Evolutionary conservation across 2,329 filamentous ascomycete genomes (phyloP).

Genomic region (Annulohypoxylon truncatum): DNA sequence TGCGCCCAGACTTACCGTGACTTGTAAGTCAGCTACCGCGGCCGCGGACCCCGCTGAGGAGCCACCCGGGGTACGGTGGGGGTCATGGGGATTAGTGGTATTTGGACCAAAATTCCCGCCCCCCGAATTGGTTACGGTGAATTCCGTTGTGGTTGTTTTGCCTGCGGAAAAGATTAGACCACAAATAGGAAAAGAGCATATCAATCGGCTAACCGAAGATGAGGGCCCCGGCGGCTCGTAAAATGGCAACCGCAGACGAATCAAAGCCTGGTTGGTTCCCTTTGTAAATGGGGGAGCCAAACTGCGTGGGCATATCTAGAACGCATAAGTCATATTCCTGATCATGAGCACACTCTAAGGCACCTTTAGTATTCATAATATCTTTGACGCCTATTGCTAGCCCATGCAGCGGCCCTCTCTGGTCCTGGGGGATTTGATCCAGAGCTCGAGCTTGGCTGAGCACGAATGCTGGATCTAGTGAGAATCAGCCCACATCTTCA

Average conservation of each 20-base stretch:
- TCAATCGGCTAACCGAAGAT: neutral
- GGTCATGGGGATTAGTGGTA: neutral
- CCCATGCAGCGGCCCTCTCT: conserved; percentile 1
- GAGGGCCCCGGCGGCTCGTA: neutral
- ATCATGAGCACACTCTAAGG: neutral
- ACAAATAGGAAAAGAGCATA: neutral
- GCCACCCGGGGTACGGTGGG: neutral
- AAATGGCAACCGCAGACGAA: neutral
- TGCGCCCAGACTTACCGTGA: neutral
- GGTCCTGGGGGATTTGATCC: neutral
- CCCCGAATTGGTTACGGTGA: neutral
- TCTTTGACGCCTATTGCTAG: conserved; percentile 1
- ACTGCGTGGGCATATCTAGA: neutral
- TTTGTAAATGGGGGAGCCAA: conserved; percentile 3
- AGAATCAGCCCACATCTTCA: neutral
- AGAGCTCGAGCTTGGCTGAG: neutral
- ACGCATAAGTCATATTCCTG: neutral
- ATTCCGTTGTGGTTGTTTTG: conserved; percentile 1
- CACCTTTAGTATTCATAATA: conserved; percentile 7
- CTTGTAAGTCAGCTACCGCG: neutral
- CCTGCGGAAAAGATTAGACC: neutral
- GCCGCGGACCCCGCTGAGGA: conserved; percentile 4
- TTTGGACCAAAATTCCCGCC: neutral
- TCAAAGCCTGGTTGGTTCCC: neutral
- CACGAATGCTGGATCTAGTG: neutral